Evolutionary conservation across 2,329 filamentous ascomycete genomes (phyloP), one percentile per base, ranked within the genome.

Genomic region (Lachnellula suecica): DNA sequence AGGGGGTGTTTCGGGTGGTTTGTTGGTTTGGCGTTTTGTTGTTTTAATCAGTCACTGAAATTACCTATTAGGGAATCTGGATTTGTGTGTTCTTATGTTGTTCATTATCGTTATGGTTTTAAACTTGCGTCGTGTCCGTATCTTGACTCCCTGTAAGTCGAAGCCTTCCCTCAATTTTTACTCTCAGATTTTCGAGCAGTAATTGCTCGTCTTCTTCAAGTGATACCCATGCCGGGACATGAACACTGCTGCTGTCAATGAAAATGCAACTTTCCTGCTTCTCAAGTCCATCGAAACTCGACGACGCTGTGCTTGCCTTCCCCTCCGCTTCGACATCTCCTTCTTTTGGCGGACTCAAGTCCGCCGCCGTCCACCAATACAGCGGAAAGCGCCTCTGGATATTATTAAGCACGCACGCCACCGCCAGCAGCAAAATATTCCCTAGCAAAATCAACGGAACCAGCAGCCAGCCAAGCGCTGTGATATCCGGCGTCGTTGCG

Each of bases 321-420:
- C 25, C 22, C 23, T 49, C 34, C n/a, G n/a, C n/a, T 42, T 58
- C 56, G n/a, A 56, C 43, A 51, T 58, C 56, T 5, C 34, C 38
- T 15, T 38, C 27, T 20, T 23, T 44, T 5, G 9, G 24, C 3
- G 20, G 5, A n/a, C 19, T 19, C 24, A 63, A 35, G 50, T 59
- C 55, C 6, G 44, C 54, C 4, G 57, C 42, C 1, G 81, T 79
- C 83, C 83, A 89, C 87, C 87, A 91, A 66, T 88, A 90, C 2
- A 80, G 58, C 0, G 88, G 88, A 56, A 82, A 91, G 17, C 76
- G 74, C 9, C 61, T 48, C 64, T 87, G 81, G 2, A 89, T 70
- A 56, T 91, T 91, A 63, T 90, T 89, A 53, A 89, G 61, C 5
- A 89, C 25, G 45, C 89, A 70, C 0, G 86, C 87, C 2, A 81